These are phyloP conservation scores for Pholiota adiposa DNA, from an alignment of 1,284 basidiomycete genomes.

Conservation along the genomic window DNA sequence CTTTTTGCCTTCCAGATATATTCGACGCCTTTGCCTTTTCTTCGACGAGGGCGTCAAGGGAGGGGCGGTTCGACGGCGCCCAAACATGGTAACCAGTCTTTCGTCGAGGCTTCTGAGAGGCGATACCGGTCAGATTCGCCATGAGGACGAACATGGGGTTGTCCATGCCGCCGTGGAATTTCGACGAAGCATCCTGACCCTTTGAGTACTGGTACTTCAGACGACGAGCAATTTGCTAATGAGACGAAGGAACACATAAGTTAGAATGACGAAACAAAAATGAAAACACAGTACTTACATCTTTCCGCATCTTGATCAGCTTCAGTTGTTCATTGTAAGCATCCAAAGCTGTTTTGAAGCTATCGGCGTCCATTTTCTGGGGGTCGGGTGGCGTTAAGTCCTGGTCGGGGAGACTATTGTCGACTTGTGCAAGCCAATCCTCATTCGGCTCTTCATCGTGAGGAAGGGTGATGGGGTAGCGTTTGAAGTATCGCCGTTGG, in stretches of 20 bases:
- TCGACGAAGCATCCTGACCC: slow-evolving; percentile 9
- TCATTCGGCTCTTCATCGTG: slow-evolving; percentile 1
- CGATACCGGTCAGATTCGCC: slow-evolving; percentile 8
- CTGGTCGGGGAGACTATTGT: neutral
- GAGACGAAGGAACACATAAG: no score
- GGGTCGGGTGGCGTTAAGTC: neutral
- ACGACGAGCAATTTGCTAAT: slow-evolving; percentile 20
- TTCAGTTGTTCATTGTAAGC: neutral
- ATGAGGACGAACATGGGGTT: slow-evolving; percentile 9
- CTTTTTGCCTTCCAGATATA: neutral
- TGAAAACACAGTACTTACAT: neutral
- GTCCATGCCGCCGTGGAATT: neutral
- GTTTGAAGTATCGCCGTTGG: slow-evolving; percentile 17
- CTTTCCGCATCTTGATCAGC: neutral
- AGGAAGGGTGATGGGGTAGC: slow-evolving; percentile 11
- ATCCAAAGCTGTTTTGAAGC: neutral
- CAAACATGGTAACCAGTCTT: neutral
- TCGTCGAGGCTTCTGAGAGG: neutral
- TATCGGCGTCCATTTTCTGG: neutral
- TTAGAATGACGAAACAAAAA: neutral
- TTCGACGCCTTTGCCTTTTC: neutral
- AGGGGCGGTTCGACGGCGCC: neutral
- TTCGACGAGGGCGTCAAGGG: neutral
- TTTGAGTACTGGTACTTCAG: slow-evolving; percentile 16
- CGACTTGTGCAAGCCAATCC: neutral